A percentile compares a stretch with the other conserved stretches of the same genome.
Evolutionary conservation across 495 filamentous ascomycete genomes (phyloP).

Genomic region (Xylona heveae): DNA sequence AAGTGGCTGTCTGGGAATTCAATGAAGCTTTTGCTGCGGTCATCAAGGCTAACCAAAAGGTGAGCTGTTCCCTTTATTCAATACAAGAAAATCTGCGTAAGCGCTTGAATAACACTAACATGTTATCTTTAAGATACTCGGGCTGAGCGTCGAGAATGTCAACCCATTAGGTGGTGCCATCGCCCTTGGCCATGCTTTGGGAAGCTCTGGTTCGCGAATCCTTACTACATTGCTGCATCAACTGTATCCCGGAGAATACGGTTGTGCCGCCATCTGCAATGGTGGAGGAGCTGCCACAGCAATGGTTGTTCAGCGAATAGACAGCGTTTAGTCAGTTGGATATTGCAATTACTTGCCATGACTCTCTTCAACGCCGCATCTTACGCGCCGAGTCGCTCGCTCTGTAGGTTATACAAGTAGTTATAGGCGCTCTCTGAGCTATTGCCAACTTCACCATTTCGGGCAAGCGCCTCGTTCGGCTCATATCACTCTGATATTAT

Average conservation of each 20-base stretch:
- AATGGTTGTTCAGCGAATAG: slow-evolving; percentile 77
- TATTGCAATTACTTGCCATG: too few relatives aligned
- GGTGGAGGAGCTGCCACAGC: slow-evolving; percentile 84
- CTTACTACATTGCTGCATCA: slow-evolving; percentile 79
- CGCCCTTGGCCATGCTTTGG: slow-evolving; percentile 79
- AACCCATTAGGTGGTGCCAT: slow-evolving; percentile 87
- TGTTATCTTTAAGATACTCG: slow-evolving; percentile 39
- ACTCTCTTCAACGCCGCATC: too few relatives aligned
- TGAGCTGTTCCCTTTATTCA: slow-evolving; percentile 16
- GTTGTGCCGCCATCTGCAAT: slow-evolving; percentile 90
- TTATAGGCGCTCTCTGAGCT: too few relatives aligned
- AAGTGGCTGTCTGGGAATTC: slow-evolving; percentile 91
- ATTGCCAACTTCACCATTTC: too few relatives aligned
- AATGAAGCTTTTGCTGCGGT: slow-evolving; percentile 97
- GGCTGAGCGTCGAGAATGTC: slow-evolving; percentile 51
- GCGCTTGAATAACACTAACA: neutral
- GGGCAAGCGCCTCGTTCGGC: too few relatives aligned
- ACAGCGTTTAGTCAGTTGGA: slow-evolving; percentile 26
- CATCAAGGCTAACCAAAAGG: slow-evolving; percentile 86
- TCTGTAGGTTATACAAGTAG: too few relatives aligned
- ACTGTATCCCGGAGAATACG: slow-evolving; percentile 78
- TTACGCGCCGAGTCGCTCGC: too few relatives aligned
- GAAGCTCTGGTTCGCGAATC: slow-evolving; percentile 85
- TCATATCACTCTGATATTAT: too few relatives aligned
- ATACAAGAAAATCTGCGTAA: slow-evolving; percentile 8